Evolutionary conservation across 257 asterid species (phyloP).

Genomic region (Paraleonurus japonicus): DNA sequence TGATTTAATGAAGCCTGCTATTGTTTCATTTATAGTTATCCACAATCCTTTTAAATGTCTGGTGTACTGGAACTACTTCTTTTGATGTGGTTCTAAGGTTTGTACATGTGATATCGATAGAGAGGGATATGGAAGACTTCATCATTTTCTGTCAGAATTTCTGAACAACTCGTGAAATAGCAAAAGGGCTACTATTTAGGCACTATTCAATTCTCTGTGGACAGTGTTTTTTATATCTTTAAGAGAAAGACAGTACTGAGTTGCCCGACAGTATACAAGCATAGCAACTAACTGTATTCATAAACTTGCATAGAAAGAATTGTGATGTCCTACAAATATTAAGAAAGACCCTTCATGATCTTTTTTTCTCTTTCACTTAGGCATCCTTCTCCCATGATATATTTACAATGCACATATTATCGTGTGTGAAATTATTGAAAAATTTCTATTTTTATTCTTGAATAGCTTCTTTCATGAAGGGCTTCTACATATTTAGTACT

Average conservation of each 20-base stretch:
- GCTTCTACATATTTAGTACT: not conserved
- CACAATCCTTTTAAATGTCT: not conserved
- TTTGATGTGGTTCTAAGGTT: not conserved
- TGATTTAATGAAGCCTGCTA: not conserved
- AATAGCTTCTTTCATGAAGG: conserved; percentile 6
- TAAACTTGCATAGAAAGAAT: not conserved
- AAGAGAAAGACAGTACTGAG: not conserved
- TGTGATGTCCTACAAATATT: not conserved
- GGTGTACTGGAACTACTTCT: conserved; percentile 5
- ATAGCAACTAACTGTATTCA: not conserved
- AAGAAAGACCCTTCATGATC: not conserved
- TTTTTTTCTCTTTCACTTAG: not conserved
- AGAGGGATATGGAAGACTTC: not conserved
- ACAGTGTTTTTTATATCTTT: not conserved
- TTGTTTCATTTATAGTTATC: not conserved
- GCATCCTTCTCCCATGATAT: not conserved
- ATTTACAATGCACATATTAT: not conserved
- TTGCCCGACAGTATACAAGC: not conserved
- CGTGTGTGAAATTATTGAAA: not conserved
- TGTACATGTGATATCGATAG: not conserved
- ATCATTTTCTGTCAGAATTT: not conserved
- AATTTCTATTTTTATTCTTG: not conserved
- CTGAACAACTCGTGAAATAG: not conserved
- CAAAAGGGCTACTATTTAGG: not conserved
- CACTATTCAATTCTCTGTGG: not conserved